Base-by-base conservation (phyloP, 495 filamentous ascomycete species). In the Rusavskia elegans region DNA sequence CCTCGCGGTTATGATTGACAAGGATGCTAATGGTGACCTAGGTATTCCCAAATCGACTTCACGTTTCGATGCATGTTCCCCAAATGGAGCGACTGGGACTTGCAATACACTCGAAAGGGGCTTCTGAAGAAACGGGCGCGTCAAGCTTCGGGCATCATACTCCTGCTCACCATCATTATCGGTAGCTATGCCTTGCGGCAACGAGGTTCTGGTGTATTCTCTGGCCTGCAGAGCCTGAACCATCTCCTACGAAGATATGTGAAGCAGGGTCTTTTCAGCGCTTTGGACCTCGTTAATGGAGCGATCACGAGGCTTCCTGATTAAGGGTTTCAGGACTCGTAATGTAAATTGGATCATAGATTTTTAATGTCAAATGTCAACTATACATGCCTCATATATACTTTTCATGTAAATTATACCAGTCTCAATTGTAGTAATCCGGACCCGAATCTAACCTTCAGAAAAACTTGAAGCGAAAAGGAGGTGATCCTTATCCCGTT, bases 81-180 rank as follows among this genome's bases (percentile, higher is more conserved):
- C 0, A 68, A 66, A 14, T 80, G 73, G 73, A 60, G 57, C 19
- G 67, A 82, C 54, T 82, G 75, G 76, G 64, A 69, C 40, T 64
- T 74, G 9, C 68, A 63, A 44, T 73, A 74, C 52, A 80, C 78
- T 13, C 50, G 52, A 11, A 72, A 71, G 52, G 75, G 75, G 11
- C 40, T 64, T 0, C 25, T 60, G 25, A 58, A 66, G 49, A 66
- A 59, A 20, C 50, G 55, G 19, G n/a, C 62, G 5, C 49, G 44
- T 5, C 57, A 35, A n/a, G 20, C 52, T 2, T 4, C 64, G 7
- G 58, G 49, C 8, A 39, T 62, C 0, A 49, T 65, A 11, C 14
- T 56, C 0, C n/a, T 71, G 2, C 7, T 62, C 21, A 29, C 54
- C n/a, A 7, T 58, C 10, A 9, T 69, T 6, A 45, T 52, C 3